Conservation (phyloP, 2,329 filamentous ascomycete genomes). For the Akanthomyces dipterigenus region DNA sequence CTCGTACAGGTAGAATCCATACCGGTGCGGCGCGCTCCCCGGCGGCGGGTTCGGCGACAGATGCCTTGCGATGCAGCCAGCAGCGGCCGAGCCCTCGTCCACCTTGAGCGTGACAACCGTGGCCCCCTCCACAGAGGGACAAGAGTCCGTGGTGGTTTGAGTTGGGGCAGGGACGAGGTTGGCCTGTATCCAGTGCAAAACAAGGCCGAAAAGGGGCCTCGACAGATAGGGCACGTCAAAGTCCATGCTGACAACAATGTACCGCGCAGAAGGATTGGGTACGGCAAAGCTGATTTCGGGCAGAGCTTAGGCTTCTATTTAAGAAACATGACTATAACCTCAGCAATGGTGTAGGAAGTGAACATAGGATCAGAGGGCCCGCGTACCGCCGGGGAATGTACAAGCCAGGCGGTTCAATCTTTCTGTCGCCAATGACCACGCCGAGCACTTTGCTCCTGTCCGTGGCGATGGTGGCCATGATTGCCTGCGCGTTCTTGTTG, state of each 20-base stretch:
- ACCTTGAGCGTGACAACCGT: neutral
- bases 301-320: neutral
- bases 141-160: too few relatives aligned
- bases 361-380: too few relatives aligned
- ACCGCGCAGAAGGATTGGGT: neutral
- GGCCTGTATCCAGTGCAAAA: slow-evolving; percentile 42
- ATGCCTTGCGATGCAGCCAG: slow-evolving; percentile 31
- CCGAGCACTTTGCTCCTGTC: slow-evolving; percentile 16
- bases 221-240: slow-evolving; percentile 40
- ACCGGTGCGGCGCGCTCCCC: slow-evolving; percentile 39
- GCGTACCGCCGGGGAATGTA: slow-evolving; percentile 13
- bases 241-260: slow-evolving; percentile 27
- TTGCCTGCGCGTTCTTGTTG: neutral
- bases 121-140: neutral
- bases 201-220: slow-evolving; percentile 33
- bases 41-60: slow-evolving; percentile 40
- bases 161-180: slow-evolving; percentile 21
- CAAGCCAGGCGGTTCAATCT: slow-evolving; percentile 13
- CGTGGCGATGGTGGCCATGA: slow-evolving; percentile 9
- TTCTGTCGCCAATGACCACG: slow-evolving; percentile 11
- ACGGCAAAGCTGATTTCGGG: neutral
- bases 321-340: too few relatives aligned
- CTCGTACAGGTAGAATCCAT: slow-evolving; percentile 42
- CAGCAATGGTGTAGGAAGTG: too few relatives aligned
- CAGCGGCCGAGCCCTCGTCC: slow-evolving; percentile 8